phyloP scores from a whole-genome alignment of 176 grass and related monocot species.

The Stipa capillata region DNA sequence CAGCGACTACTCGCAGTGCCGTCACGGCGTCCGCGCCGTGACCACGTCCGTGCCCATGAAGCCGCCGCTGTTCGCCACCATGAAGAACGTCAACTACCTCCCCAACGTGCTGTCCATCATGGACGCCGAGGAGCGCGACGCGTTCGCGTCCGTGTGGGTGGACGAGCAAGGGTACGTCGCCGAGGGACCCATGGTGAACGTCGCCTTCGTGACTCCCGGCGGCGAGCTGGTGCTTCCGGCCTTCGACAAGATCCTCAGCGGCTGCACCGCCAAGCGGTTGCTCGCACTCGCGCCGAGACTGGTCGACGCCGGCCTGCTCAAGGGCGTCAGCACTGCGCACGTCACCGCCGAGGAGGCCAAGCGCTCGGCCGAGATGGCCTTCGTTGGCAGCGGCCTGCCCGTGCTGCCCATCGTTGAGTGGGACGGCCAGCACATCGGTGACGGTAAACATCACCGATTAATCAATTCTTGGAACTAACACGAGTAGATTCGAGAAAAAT shows the following conservation, averaged over 20 bases:
- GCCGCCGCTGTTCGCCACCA: slow-evolving; percentile 67
- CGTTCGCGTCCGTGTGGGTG: slow-evolving; percentile 67
- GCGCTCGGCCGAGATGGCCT: slow-evolving; percentile 62
- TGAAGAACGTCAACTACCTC: slow-evolving; percentile 94
- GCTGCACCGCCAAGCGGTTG: slow-evolving; percentile 70
- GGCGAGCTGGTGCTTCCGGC: slow-evolving; percentile 54
- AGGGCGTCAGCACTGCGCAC: slow-evolving; percentile 7
- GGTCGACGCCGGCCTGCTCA: slow-evolving; percentile 35
- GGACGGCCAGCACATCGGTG: slow-evolving; percentile 67
- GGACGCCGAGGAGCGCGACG: slow-evolving; percentile 74
- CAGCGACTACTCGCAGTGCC: slow-evolving; percentile 52
- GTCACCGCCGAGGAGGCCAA: slow-evolving; percentile 47
- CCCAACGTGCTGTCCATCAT: slow-evolving; percentile 83
- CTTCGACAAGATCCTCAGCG: too few relatives aligned
- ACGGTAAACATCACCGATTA: slow-evolving; percentile 23
- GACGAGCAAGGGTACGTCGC: slow-evolving; percentile 56
- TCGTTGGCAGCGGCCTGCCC: slow-evolving; percentile 71
- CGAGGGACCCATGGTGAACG: slow-evolving; percentile 84
- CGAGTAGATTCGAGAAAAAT: too few relatives aligned
- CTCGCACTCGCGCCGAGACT: slow-evolving; percentile 58
- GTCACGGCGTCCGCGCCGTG: slow-evolving; percentile 55
- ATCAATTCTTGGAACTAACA: background rate
- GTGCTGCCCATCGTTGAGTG: slow-evolving; percentile 64
- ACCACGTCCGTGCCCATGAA: slow-evolving; percentile 82
- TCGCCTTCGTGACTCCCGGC: slow-evolving; percentile 53